Evolutionary conservation across 73 alveolate species (phyloP), one percentile per base, ranked within the genome.

Genomic region (Effrenium voratum): DNA sequence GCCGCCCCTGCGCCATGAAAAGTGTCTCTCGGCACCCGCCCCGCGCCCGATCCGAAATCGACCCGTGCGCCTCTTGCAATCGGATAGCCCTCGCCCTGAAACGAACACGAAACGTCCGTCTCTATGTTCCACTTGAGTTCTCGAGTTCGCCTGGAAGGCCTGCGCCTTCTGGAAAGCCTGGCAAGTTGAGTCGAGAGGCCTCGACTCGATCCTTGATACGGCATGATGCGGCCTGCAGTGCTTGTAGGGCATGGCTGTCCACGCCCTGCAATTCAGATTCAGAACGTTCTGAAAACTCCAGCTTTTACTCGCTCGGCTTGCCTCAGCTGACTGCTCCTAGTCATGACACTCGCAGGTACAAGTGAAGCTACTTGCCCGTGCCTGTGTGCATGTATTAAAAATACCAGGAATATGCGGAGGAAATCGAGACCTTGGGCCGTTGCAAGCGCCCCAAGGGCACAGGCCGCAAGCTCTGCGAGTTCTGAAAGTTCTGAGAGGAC

Each of bases 341-440:
- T n/a, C n/a, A n/a, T n/a, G n/a, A n/a, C n/a, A n/a, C n/a, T 10
- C 66, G 66, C 66, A 10, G 66, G 66, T 19, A 13, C 66, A 19
- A 19, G 66, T 10, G 66, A 19, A 13, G 10, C 66, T 52, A 13
- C 66, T 10, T n/a, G 75, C 41, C 36, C 81, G 5, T 0, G 47
- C 82, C 82, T 70, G 82, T 60, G 75, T 36, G 47, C 49, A 46
- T 16, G 77, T 60, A 49, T 81, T 86, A 66, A 86, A 86, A 46
- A 86, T 86, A 8, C 94, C 94, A 2, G 94, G 94, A 46, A 86
- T 86, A 68, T 86, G 94, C 15, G 94, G 94, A 86, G 94, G 94
- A 86, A 86, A 86, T 41, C 94, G 57, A 16, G 94, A 86, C 94
- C 94, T 86, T 46, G 30, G 41, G 30, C 22, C 26, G 16, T 57